Base-by-base conservation (phyloP, 2,329 filamentous ascomycete genomes). In the Pyricularia grisea region DNA sequence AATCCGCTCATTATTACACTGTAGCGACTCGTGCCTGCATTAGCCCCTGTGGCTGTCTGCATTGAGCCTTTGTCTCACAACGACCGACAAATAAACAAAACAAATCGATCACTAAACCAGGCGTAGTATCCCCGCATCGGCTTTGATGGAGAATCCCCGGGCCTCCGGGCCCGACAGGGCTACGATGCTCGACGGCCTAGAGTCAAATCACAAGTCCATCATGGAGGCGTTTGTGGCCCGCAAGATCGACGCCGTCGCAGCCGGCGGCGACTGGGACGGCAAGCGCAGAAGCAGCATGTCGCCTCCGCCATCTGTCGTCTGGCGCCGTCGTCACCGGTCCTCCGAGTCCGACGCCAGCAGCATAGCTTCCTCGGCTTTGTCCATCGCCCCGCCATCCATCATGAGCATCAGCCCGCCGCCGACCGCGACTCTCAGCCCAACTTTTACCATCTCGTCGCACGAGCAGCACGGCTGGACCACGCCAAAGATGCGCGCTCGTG, bases 381-480 rank as follows among this genome's bases (percentile, higher is more conserved):
- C 67, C 25, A 61, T 68, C 31, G 67, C 67, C 7, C 36, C 67
- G 12, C 31, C 30, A n/a, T 64, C 67, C 58, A 68, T 61, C 23
- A 65, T 58, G 20, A 68, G 67, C 67, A 27, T 36, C 67, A 68
- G 67, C 60, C 67, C 67, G 20, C 55, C 67, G 10, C 58, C 30
- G 9, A 27, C 67, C 5, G 61, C 67, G 2, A 61, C 30, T n/a
- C 67, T 68, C 31, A 68, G 67, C 33, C 67, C 67, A 20, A 65
- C 67, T 12, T 61, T 36, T 33, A 68, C 67, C 23, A 50, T 64
- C 67, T 68, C 67, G 7, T 68, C 67, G 20, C 63, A 68, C 12
- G 55, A 68, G 28, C 55, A 68, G 30, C 55, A 63, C 28, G 67
- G 30, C 30, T 65, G 67, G 67, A n/a, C 31, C 2, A 42, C 58